Conservation (phyloP, 176 grass and related monocot genomes). For the Stipa capillata region DNA sequence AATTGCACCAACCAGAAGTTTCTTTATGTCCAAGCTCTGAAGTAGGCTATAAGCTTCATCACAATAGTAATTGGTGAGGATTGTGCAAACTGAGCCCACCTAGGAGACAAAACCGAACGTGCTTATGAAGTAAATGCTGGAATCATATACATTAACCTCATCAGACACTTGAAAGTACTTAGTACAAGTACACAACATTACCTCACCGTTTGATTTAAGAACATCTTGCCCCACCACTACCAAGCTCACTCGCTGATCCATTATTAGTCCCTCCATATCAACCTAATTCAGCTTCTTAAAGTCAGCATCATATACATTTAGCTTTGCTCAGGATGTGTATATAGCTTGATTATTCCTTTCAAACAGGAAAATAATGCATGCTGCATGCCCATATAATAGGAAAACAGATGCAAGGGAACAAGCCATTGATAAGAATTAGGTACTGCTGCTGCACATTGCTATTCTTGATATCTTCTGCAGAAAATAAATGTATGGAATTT, state of each 20-base stretch:
- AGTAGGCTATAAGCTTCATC: conserved; percentile 52
- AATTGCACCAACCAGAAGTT: conserved; percentile 52
- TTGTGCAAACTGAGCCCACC: conserved; percentile 46
- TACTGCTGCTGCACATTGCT: background rate
- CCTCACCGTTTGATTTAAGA: conserved; percentile 50
- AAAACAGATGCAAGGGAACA: background rate
- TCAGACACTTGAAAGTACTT: background rate
- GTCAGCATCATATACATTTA: conserved; percentile 5
- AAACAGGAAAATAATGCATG: background rate
- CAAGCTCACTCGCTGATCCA: conserved; percentile 38
- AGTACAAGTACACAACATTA: conserved; percentile 26
- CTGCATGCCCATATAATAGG: background rate
- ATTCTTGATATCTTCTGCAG: background rate
- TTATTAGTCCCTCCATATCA: conserved; percentile 51
- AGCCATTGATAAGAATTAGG: background rate
- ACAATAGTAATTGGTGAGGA: conserved; percentile 39
- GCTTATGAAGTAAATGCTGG: conserved; percentile 25
- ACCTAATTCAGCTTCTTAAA: conserved; percentile 34
- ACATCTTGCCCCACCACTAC: conserved; percentile 63
- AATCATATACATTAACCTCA: conserved; percentile 9
- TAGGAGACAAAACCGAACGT: conserved; percentile 37
- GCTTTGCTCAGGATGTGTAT: background rate
- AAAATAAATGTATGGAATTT: background rate
- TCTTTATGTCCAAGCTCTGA: conserved; percentile 50
- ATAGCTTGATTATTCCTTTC: background rate